Evolutionary conservation across 345 rosid species (phyloP), one percentile per base, ranked within the genome.

Genomic region (Jatropha curcas): DNA sequence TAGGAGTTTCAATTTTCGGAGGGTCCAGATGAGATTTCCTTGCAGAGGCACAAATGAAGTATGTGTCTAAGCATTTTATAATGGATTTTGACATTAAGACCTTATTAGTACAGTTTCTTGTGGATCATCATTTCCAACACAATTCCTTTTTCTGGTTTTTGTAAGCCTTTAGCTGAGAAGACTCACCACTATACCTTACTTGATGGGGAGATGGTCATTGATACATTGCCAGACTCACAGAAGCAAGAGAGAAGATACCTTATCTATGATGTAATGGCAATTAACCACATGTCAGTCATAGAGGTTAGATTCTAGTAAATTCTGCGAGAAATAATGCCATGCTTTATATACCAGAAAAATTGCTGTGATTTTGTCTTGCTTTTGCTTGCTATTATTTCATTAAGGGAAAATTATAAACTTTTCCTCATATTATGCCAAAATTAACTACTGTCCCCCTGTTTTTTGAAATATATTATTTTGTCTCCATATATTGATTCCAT

Each of bases 11-110:
- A 91, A 88, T 71, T 87, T 92, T 67, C 86, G 94, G 66, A 88
- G 98, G 87, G 97, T 95, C 39, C 99, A 92, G 80, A 90, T 95
- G 99, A 90, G 94, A 65, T 95, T 95, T 86, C 99, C 99, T 65
- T 87, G 88, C 78, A 86, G 87, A 74, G 65, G 79, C 75, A 76
- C 87, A 67, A 79, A 77, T 71, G 95, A 88, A 83, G 99, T 95
- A 88, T 68, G 92, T 80, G 56, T 71, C 71, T 68, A 30, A 35
- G 24, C 41, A 25, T 80, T 58, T 80, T 41, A 20, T 19, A 60
- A 34, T 59, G 43, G 35, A 71, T 63, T 65, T 52, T 64, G 45
- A 67, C n/a, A 13, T 58, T 57, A 33, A 50, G 52, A 60, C 50
- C 53, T 30, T 22, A 30, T 63, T 46, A 37, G 11, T 56, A 14